These are phyloP conservation scores for Verbena officinalis DNA, from an alignment of 257 asterid species.

Conservation along the genomic window DNA sequence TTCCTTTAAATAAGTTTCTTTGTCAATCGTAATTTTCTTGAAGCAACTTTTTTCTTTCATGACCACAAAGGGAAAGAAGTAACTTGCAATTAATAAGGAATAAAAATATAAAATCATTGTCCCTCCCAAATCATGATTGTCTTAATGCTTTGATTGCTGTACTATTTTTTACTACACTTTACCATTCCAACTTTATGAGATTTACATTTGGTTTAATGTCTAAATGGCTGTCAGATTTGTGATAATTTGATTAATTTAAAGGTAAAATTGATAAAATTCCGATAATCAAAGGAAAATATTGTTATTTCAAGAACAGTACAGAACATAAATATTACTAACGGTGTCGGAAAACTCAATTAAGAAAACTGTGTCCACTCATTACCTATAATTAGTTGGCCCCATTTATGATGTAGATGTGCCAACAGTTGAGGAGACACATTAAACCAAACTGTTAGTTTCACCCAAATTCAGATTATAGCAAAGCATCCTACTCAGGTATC, in stretches of 20 bases:
- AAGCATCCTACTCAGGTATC: conserved; percentile 30
- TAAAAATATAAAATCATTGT: too few relatives aligned
- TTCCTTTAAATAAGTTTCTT: not conserved
- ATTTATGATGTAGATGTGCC: conserved; percentile 25
- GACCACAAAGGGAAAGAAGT: not conserved
- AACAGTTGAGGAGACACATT: conserved; percentile 15
- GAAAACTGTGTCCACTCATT: not conserved
- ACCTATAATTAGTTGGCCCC: not conserved
- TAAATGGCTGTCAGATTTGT: too few relatives aligned
- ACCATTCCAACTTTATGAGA: too few relatives aligned
- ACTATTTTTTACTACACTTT: too few relatives aligned
- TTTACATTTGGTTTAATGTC: too few relatives aligned
- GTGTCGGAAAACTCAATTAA: conserved; percentile 18
- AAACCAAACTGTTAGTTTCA: conserved; percentile 27
- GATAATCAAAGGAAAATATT: not conserved
- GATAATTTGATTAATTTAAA: too few relatives aligned
- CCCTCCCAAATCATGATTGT: too few relatives aligned
- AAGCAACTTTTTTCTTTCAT: conserved; percentile 18
- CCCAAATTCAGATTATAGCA: conserved; percentile 21
- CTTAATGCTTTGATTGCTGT: too few relatives aligned
- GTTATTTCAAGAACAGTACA: too few relatives aligned
- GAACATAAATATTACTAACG: conserved; percentile 16
- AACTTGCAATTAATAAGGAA: not conserved
- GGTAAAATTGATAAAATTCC: too few relatives aligned
- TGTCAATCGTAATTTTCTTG: conserved; percentile 17